Evolutionary conservation across 179 eudicot species (phyloP), one percentile per base, ranked within the genome.

Genomic region (Sideroxylon spinosum): DNA sequence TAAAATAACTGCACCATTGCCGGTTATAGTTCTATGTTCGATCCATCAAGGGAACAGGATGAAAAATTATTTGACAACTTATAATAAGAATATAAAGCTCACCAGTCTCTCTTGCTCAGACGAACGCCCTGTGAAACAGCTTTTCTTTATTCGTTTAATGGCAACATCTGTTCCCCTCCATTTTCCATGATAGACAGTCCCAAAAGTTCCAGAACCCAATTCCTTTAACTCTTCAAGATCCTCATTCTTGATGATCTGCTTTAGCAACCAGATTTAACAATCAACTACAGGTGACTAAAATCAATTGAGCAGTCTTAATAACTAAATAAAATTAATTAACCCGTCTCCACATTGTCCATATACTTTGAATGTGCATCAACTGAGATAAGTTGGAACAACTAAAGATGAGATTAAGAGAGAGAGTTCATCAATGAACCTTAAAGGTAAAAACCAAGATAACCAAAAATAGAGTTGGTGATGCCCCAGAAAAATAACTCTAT

Each of bases 151-250:
- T 78, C 89, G 78, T 66, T 86, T 86, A 66, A 86, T 86, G 62
- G 89, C 89, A 44, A 86, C 89, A 74, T 86, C 89, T 8, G 85
- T 64, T 75, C 89, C 89, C 78, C 86, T 84, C 89, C 89, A 86
- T 80, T 83, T 87, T 59, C 90, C 90, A 81, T 87, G 88, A 78
- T 85, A 87, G 17, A 87, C 90, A 56, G 90, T 87, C 48, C 90
- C 90, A 83, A 85, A 87, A 63, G 90, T 83, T 32, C 90, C 90
- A 81, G 90, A 79, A 77, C 90, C 90, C 71, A 87, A 84, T 70
- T 87, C 88, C 76, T 64, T 85, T 79, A 87, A 68, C 76, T 85
- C 88, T 74, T 87, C 90, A 77, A 87, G 86, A 82, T 87, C 86
- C 19, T 80, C 84, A 83, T 85, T 78, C 61, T 76, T 71, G 77